A percentile compares a stretch with the other conserved stretches of the same genome.
Evolutionary conservation across 148 eudicot genomes (phyloP).

Genomic region (Camellia granthamiana): DNA sequence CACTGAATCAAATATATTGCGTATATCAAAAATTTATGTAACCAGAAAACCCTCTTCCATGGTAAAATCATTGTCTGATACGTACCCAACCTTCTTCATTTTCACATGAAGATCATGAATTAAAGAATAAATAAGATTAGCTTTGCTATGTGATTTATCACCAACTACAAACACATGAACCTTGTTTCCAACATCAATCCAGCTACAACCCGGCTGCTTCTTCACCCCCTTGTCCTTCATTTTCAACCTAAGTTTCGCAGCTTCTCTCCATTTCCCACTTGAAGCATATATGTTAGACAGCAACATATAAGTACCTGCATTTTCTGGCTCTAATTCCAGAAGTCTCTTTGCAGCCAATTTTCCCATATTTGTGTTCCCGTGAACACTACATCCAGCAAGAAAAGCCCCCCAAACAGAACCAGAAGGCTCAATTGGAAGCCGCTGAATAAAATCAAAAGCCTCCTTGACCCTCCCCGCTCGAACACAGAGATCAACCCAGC

Average conservation of each 20-base stretch:
- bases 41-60: neutral
- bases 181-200: constrained; percentile 24
- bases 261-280: constrained; percentile 24
- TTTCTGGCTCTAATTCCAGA: constrained; percentile 18
- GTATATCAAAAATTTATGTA: neutral
- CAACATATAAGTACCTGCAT: constrained; percentile 22
- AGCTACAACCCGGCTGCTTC: constrained; percentile 14
- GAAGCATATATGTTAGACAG: constrained; percentile 25
- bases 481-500: constrained; percentile 38
- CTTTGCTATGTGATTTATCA: constrained; percentile 11
- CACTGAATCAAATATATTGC: no score
- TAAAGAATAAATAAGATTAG: constrained; percentile 17
- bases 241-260: constrained; percentile 19
- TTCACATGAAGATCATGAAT: constrained; percentile 13
- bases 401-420: constrained; percentile 19
- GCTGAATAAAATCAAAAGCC: constrained; percentile 30
- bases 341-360: constrained; percentile 11
- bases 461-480: constrained; percentile 39
- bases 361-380: constrained; percentile 14
- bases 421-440: constrained; percentile 16
- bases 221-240: constrained; percentile 23
- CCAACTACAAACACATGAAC: constrained; percentile 28
- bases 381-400: constrained; percentile 23
- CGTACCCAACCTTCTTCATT: constrained; percentile 15
- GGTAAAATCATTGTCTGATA: neutral